Percentiles rank a stretch among this genome's conserved stretches.
Conservation (phyloP, 129 eudicot species). For the Helianthus annuus region DNA sequence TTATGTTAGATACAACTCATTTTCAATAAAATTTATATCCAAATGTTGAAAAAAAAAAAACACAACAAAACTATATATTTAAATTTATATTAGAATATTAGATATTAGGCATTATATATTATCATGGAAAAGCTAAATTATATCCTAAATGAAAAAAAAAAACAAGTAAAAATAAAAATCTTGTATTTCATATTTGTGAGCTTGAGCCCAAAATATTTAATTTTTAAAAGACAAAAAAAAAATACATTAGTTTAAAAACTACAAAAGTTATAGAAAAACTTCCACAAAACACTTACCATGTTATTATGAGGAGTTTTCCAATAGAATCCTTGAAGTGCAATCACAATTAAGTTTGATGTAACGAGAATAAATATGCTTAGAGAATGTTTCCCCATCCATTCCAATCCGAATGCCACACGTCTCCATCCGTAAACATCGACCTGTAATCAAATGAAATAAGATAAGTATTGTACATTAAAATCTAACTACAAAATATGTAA, state of each 20-base stretch:
- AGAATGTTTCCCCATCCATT: slow-evolving; percentile 85
- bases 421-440: slow-evolving; percentile 75
- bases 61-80: background rate
- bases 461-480: too few relatives aligned
- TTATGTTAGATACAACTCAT: background rate
- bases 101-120: background rate
- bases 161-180: too few relatives aligned
- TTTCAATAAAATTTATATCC: background rate
- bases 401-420: slow-evolving; percentile 42
- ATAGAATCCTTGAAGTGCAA: slow-evolving; percentile 70
- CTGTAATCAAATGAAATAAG: slow-evolving; percentile 33
- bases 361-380: slow-evolving; percentile 61
- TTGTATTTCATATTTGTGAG: background rate
- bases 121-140: too few relatives aligned
- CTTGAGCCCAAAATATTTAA: background rate
- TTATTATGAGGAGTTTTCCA: slow-evolving; percentile 64
- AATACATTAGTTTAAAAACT: background rate
- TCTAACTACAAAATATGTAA: background rate
- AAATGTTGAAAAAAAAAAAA: background rate
- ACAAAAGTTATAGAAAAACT: background rate
- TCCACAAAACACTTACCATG: slow-evolving; percentile 48
- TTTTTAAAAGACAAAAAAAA: background rate
- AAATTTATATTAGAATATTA: background rate
- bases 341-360: slow-evolving; percentile 68
- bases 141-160: too few relatives aligned